Percentiles rank a stretch among this genome's conserved stretches.
Evolutionary conservation across 2,329 filamentous ascomycete genomes (phyloP).

Genomic region (Capronia americana): DNA sequence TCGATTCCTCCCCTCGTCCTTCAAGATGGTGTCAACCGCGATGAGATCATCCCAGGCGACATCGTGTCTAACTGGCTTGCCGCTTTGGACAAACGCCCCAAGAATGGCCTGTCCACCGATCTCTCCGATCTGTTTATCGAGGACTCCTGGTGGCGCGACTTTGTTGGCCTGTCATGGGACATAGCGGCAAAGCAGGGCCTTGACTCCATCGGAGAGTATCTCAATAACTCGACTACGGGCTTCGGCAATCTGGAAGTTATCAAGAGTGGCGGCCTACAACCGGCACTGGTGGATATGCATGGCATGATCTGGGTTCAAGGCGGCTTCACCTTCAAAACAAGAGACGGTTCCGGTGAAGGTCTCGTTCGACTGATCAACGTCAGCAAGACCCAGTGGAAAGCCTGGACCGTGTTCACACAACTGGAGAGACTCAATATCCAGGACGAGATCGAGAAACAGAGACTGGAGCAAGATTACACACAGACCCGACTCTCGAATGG

Average conservation of each 20-base stretch:
- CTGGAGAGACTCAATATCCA: constrained; percentile 11
- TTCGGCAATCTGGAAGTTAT: constrained; percentile 5
- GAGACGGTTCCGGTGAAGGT: constrained; percentile 10
- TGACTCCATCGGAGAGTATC: constrained; percentile 1
- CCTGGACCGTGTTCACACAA: constrained; percentile 16
- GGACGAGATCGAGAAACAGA: constrained; percentile 10
- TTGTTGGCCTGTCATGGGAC: constrained; percentile 13
- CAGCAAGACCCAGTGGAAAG: constrained; percentile 11
- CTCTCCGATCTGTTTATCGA: constrained; percentile 13
- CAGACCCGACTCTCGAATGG: constrained; percentile 4
- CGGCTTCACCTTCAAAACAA: constrained; percentile 16
- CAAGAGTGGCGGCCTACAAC: constrained; percentile 11
- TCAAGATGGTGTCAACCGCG: constrained; percentile 6
- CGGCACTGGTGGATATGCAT: constrained; percentile 10
- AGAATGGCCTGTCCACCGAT: constrained; percentile 14
- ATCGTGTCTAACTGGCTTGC: constrained; percentile 17
- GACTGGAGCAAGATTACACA: constrained; percentile 7
- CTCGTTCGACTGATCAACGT: constrained; percentile 17
- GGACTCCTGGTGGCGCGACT: constrained; percentile 19
- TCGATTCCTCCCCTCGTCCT: constrained; percentile 11
- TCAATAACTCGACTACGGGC: constrained; percentile 11
- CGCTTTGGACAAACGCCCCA: constrained; percentile 8
- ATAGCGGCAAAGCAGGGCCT: constrained; percentile 9
- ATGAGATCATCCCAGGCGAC: constrained; percentile 4
- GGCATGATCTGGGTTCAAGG: constrained; percentile 14